Conservation (phyloP, 1,284 basidiomycete genomes). For the Blastosporella zonata region DNA sequence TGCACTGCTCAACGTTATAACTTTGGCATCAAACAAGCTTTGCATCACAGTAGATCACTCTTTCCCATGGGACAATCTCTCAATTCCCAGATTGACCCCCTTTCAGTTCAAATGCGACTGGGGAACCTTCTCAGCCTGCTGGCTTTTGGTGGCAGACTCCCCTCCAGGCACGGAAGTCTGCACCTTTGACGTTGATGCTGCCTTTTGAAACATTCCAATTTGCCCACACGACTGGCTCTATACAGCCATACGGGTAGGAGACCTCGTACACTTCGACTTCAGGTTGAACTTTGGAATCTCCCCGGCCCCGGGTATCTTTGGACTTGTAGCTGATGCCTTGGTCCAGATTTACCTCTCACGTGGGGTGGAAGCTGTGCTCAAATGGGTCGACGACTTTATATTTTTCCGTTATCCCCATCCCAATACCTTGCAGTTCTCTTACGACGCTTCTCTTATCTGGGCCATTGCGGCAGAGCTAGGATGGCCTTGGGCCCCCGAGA, state of each 20-base stretch:
- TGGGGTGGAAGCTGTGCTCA: neutral
- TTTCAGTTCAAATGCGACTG: slow-evolving; percentile 9
- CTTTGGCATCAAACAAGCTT: neutral
- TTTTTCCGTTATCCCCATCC: neutral
- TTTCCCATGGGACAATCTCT: slow-evolving; percentile 1
- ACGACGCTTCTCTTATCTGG: neutral
- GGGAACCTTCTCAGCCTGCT: slow-evolving; percentile 13
- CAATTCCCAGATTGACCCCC: slow-evolving; percentile 5
- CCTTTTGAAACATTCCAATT: slow-evolving; percentile 11
- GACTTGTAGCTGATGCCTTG: neutral
- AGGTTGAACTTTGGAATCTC: neutral
- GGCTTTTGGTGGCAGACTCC: slow-evolving; percentile 4
- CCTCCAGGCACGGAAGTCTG: slow-evolving; percentile 4
- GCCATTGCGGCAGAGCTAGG: neutral
- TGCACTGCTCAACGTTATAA: slow-evolving; percentile 2
- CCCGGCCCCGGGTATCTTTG: neutral
- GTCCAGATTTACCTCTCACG: neutral
- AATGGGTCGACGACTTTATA: slow-evolving; percentile 11
- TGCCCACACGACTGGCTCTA: neutral
- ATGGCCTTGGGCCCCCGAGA: neutral
- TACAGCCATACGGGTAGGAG: neutral
- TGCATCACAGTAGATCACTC: slow-evolving; percentile 8
- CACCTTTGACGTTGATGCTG: slow-evolving; percentile 11
- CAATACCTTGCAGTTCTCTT: neutral
- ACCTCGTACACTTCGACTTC: neutral